These are phyloP conservation scores for Rhizomucor pusillus DNA, from an alignment of 371 early-diverging fungal genomes.

Conservation along the genomic window DNA sequence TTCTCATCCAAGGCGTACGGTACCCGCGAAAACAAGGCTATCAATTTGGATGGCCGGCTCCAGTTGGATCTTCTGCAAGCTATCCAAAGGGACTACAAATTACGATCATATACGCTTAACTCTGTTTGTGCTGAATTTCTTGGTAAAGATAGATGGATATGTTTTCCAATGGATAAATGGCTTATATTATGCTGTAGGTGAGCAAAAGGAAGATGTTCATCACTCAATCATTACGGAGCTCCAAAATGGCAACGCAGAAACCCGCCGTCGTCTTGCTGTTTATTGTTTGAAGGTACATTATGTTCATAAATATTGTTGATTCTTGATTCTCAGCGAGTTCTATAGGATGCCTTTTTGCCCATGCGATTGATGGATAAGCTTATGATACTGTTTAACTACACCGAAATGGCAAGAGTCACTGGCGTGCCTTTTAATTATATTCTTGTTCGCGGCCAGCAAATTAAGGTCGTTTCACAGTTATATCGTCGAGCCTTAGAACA, in stretches of 20 bases:
- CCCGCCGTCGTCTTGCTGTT: conserved; percentile 95
- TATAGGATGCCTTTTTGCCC: conserved; percentile 95
- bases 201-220: conserved; percentile 99
- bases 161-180: conserved; percentile 1
- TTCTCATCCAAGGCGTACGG: conserved; percentile 96
- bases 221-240: conserved; percentile 97
- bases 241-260: conserved; percentile 94
- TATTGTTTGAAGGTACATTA: conserved; percentile 90
- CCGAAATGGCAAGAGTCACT: conserved; percentile 99
- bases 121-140: conserved; percentile 97
- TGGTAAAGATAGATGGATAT: conserved; percentile 35
- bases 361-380: conserved; percentile 95
- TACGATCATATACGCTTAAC: conserved; percentile 97
- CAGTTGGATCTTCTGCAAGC: conserved; percentile 96
- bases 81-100: conserved; percentile 97
- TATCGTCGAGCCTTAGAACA: conserved; percentile 88
- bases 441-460: conserved; percentile 95
- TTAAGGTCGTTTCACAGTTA: conserved; percentile 97
- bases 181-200: conserved; percentile 48
- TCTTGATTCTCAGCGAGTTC: not conserved
- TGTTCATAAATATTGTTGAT: not conserved
- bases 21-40: conserved; percentile 84
- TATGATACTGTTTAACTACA: conserved; percentile 97
- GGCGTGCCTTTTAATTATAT: conserved; percentile 98
- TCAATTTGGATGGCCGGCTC: conserved; percentile 94